Conservation (phyloP, 208 protist species). For the Giardia duodenalis region DNA sequence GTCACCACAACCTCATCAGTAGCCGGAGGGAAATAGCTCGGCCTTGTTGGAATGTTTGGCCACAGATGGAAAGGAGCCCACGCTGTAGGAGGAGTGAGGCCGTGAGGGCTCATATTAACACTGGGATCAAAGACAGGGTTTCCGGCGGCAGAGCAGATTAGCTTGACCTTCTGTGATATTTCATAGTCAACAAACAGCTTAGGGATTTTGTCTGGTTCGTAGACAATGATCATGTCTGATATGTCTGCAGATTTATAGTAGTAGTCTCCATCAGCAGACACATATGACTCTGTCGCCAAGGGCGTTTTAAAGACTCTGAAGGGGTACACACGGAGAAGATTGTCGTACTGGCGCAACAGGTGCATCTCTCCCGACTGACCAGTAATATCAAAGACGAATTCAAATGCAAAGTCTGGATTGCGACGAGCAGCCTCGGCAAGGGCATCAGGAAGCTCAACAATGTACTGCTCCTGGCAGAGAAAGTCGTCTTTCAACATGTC, state of each 20-base stretch:
- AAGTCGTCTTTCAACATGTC: slow-evolving; percentile 6
- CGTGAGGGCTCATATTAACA: neutral
- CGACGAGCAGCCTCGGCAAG: neutral
- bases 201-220: neutral
- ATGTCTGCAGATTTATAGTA: slow-evolving; percentile 26
- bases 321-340: neutral
- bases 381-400: neutral
- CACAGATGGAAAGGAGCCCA: slow-evolving; percentile 22
- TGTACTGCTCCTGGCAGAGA: slow-evolving; percentile 18
- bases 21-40: slow-evolving; percentile 46
- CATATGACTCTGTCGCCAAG: neutral
- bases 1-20: neutral
- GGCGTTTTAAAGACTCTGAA: neutral
- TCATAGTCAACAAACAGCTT: slow-evolving; percentile 15
- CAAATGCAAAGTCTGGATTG: slow-evolving; percentile 1
- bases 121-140: neutral
- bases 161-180: neutral
- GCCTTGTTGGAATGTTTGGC: neutral
- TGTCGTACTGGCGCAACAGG: neutral
- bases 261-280: neutral
- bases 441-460: neutral
- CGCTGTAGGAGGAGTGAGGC: neutral
- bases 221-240: slow-evolving; percentile 18
- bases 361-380: neutral
- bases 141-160: too few relatives aligned